Conservation (phyloP, 768 basidiomycete species). For the Pleurotus citrinopileatus region DNA sequence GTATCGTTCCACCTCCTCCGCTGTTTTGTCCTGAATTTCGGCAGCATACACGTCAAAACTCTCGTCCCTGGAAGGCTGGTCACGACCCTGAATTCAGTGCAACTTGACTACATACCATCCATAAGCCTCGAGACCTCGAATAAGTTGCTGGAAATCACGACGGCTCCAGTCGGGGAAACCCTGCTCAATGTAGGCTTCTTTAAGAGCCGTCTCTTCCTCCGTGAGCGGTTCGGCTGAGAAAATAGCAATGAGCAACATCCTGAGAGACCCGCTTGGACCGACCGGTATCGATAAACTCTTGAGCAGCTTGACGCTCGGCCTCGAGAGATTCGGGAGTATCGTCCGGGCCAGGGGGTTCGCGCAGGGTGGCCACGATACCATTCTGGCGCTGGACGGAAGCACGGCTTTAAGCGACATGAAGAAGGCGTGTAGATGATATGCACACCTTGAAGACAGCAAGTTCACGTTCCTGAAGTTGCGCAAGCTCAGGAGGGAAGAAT, state of each 20-base stretch:
- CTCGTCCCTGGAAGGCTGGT: slow-evolving; percentile 46
- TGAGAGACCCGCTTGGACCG: slow-evolving; percentile 6
- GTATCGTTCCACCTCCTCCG: slow-evolving; percentile 77
- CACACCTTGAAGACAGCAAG: slow-evolving; percentile 73
- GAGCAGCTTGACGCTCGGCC: slow-evolving; percentile 73
- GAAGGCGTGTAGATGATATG: background rate
- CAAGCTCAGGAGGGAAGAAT: slow-evolving; percentile 84
- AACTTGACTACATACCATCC: slow-evolving; percentile 61
- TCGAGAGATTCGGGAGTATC: slow-evolving; percentile 86
- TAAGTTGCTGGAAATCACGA: slow-evolving; percentile 90
- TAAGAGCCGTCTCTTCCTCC: slow-evolving; percentile 80
- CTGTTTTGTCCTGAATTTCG: slow-evolving; percentile 82
- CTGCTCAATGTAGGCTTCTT: slow-evolving; percentile 70
- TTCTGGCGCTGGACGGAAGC: slow-evolving; percentile 49
- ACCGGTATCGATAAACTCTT: slow-evolving; percentile 89
- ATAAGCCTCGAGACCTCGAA: slow-evolving; percentile 58
- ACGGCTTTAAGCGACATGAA: background rate
- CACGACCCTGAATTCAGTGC: background rate
- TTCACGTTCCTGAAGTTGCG: slow-evolving; percentile 85
- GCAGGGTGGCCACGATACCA: slow-evolving; percentile 58
- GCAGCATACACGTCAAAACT: slow-evolving; percentile 66
- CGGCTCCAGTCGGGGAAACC: slow-evolving; percentile 93
- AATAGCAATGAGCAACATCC: background rate
- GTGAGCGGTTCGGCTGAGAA: slow-evolving; percentile 79
- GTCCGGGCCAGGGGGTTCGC: slow-evolving; percentile 66